These are phyloP conservation scores for Sphagnum tenellum DNA, from an alignment of 225 moss, liverwort and hornwort genomes.

Conservation along the genomic window DNA sequence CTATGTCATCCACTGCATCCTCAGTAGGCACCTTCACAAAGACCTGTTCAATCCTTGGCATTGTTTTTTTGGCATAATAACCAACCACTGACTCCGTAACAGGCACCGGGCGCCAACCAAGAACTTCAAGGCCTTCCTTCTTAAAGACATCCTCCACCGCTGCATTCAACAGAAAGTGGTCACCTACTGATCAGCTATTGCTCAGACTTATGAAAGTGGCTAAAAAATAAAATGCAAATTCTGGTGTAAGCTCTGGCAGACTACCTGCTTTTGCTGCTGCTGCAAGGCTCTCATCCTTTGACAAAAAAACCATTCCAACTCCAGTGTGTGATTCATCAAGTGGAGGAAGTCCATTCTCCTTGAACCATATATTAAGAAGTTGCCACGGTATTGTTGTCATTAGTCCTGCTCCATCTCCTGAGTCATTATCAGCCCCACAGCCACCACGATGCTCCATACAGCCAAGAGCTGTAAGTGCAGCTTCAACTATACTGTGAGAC, in stretches of 20 bases:
- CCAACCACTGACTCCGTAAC: conserved; percentile 65
- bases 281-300: conserved; percentile 39
- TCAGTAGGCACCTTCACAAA: conserved; percentile 76
- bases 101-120: conserved; percentile 85
- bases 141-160: conserved; percentile 67
- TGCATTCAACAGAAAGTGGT: conserved; percentile 11
- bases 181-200: no score
- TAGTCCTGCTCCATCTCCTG: conserved; percentile 84
- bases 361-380: conserved; percentile 57
- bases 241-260: no score
- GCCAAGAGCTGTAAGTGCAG: conserved; percentile 64
- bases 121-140: conserved; percentile 71
- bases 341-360: conserved; percentile 43
- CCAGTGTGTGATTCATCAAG: conserved; percentile 58
- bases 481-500: conserved; percentile 62
- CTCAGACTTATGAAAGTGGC: no score
- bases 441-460: conserved; percentile 99
- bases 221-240: no score
- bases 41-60: conserved; percentile 75
- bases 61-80: conserved; percentile 54
- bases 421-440: conserved; percentile 89
- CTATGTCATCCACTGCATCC: conserved; percentile 81
- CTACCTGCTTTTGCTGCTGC: conserved; percentile 68
- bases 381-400: conserved; percentile 94
- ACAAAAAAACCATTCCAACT: conserved; percentile 86